Base-by-base conservation (phyloP, 495 filamentous ascomycete genomes). In the Penicillium flavigenum region DNA sequence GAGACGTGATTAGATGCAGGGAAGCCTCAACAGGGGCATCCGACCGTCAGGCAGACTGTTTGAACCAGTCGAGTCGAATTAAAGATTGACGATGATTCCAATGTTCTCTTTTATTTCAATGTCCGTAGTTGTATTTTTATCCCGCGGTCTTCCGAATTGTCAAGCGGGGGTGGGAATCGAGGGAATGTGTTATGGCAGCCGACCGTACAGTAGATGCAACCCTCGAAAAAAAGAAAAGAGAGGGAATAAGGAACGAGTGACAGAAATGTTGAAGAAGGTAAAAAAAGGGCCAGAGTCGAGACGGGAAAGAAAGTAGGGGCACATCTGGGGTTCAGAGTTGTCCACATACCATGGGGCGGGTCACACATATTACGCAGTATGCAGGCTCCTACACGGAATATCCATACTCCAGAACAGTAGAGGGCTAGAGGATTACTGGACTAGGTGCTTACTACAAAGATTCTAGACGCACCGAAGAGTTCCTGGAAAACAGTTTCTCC, bases 311-410 rank as follows among this genome's bases (percentile, higher is more conserved):
- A 42, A 53, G 51, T 46, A 47, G 42, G 53, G 44, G 44, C 42
- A 24, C 43, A 54, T 55, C 53, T 55, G 53, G 53, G 53, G 53
- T 55, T 55, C 50, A 47, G 29, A 32, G 17, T 39, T 53, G 51
- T 53, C 51, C 51, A 32, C 51, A 53, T 53, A 53, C 51, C 51
- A 53, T 53, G 51, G 51, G 51, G 51, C 51, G 53, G 53, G 44
- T 36, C 53, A 26, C 53, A 55, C 42, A 43, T n/a, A 32, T 7
- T 14, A 46, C 38, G 19, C 29, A 52, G 14, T 34, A 46, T 26
- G 31, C 31, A 26, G 16, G 11, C 36, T 39, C 36, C 36, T 39
- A 39, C 36, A 14, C 31, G 31, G 31, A 34, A 34, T 9, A 16
- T 11, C 2, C 11, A 34, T 34, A 16, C 34, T n/a, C 34, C 14